Evolutionary conservation across 768 basidiomycete species (phyloP), one percentile per base, ranked within the genome.

Genomic region (Trametes meyenii): DNA sequence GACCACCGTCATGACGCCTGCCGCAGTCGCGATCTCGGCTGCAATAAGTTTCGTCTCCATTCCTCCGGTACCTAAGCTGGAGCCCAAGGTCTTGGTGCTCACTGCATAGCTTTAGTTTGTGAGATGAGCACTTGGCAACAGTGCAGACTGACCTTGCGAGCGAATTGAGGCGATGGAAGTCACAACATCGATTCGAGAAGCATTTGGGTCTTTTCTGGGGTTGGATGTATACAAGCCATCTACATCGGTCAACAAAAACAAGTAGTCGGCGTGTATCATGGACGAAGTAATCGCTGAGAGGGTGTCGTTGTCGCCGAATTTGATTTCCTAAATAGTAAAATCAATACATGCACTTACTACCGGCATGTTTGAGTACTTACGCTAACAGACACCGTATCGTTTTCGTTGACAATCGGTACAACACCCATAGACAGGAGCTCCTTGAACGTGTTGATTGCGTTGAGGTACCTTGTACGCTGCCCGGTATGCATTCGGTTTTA

Each of bases 31-130:
- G 33, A 99, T 94, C 70, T 99, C 97, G 0, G 97, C 96, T 0
- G 97, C 97, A 65, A 98, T 97, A 67, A 98, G 85, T 71, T 98
- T 99, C 2, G 97, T 99, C 75, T 97, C 95, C 97, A 98, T 98
- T 3, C 97, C 97, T 0, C 97, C 97, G 1, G 97, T 98, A 0
- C 97, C 97, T 12, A 99, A 82, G 66, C 85, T 92, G 1, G 94
- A 96, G 0, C 97, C 97, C 0, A 96, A 81, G 0, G 97, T 97
- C 2, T 86, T 85, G 0, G 94, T 97, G 73, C 92, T 96, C 8
- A 99, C 97, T 96, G 68, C 11, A 35, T 14, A 35, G 7, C 12
- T 24, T 21, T 16, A 33, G 29, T 8, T 53, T 33, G 44, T 50
- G 19, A 24, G 6, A 17, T 17, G 21, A 23, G 3, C 13, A 2